Percentiles rank a stretch among this genome's conserved stretches.
phyloP scores from a whole-genome alignment of 1,139 yeast species.

The Candida freyschussii region DNA sequence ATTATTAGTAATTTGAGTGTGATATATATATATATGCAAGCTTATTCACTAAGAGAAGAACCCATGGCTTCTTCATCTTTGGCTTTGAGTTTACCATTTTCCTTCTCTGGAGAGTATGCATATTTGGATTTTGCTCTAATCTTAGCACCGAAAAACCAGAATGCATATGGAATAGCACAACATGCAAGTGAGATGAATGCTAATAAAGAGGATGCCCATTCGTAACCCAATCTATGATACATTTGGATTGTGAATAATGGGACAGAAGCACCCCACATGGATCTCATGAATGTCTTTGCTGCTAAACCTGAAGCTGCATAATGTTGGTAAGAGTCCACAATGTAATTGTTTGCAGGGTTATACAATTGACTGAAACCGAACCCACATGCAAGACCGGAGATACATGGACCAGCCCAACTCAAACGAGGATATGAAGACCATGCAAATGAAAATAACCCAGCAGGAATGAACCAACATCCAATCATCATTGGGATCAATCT shows the following conservation, averaged over 20 bases:
- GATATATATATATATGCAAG: too few species aligned
- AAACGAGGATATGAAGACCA: conserved; percentile 57
- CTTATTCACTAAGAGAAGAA: too few species aligned
- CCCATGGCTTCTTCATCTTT: too few species aligned
- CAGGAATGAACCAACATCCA: conserved; percentile 59
- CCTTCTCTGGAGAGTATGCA: conserved; percentile 40
- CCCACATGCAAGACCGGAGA: conserved; percentile 56
- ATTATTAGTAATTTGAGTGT: too few species aligned
- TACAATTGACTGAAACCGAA: conserved; percentile 56
- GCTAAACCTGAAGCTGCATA: conserved; percentile 69
- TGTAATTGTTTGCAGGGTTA: conserved; percentile 65
- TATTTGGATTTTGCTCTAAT: conserved; percentile 48
- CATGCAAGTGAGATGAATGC: conserved; percentile 62
- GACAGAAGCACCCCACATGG: conserved; percentile 70
- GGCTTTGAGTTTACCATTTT: conserved; percentile 3
- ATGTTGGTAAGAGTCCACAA: conserved; percentile 67
- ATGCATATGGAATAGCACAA: conserved; percentile 55
- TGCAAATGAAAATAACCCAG: conserved; percentile 53
- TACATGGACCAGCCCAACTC: conserved; percentile 63
- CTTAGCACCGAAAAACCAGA: conserved; percentile 49
- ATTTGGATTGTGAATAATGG: conserved; percentile 75
- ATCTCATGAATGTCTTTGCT: conserved; percentile 61
- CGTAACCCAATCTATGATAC: conserved; percentile 63
- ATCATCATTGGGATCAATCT: conserved; percentile 62
- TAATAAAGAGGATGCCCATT: conserved; percentile 69